phyloP scores from a whole-genome alignment of 371 early-diverging fungal species.

The Mucor ambiguus region DNA sequence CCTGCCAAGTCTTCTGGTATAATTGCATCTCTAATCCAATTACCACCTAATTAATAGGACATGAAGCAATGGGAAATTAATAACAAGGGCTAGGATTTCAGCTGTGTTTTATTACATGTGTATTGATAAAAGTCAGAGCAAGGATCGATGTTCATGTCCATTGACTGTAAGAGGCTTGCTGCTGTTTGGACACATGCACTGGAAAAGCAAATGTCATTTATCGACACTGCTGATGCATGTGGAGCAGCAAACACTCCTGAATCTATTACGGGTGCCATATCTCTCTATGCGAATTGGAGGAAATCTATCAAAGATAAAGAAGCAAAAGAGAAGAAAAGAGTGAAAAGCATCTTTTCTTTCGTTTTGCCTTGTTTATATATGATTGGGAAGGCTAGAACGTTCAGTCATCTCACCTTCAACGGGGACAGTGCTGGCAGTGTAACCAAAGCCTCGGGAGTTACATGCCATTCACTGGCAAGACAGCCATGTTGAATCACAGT shows the following conservation, averaged over 20 bases:
- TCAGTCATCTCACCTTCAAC: slow-evolving; percentile 8
- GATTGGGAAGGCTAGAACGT: slow-evolving; percentile 16
- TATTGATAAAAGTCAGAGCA: slow-evolving; percentile 54
- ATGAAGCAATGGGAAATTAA: not conserved
- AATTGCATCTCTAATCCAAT: slow-evolving; percentile 39
- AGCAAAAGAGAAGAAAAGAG: not conserved
- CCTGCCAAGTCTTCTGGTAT: slow-evolving; percentile 54
- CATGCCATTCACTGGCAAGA: not conserved
- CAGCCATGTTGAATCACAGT: not conserved
- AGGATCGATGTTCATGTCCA: slow-evolving; percentile 40
- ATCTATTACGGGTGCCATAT: slow-evolving; percentile 6
- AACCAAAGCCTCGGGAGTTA: not conserved
- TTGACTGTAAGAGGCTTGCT: slow-evolving; percentile 30
- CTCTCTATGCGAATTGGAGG: slow-evolving; percentile 2
- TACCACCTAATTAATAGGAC: slow-evolving; percentile 43
- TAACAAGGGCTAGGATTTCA: not conserved
- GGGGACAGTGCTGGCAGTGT: slow-evolving; percentile 5
- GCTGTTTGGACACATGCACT: slow-evolving; percentile 48
- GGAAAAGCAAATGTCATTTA: slow-evolving; percentile 33
- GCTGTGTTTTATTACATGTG: slow-evolving; percentile 39
- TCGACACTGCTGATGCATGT: not conserved
- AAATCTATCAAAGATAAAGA: slow-evolving; percentile 4
- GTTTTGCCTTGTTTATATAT: slow-evolving; percentile 1
- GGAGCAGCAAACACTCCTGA: not conserved
- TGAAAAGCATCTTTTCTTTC: not conserved